These are phyloP conservation scores for Pichia inconspicua DNA, from an alignment of 1,139 yeast species.

Conservation along the genomic window DNA sequence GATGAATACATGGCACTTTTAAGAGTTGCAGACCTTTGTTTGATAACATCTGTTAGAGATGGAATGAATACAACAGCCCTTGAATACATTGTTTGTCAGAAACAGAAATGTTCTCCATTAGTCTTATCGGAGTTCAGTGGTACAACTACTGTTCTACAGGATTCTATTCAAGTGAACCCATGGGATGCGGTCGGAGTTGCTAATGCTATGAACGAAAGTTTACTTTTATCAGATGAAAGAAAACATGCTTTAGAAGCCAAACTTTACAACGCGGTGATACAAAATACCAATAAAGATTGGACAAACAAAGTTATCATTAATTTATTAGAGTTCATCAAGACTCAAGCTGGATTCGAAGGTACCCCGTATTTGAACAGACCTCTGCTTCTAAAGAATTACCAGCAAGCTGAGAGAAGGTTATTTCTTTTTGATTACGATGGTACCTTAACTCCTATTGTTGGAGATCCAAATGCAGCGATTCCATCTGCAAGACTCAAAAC, in stretches of 20 bases:
- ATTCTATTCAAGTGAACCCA: constrained; percentile 85
- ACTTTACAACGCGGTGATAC: constrained; percentile 56
- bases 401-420: constrained; percentile 56
- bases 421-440: constrained; percentile 96
- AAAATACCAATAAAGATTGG: constrained; percentile 79
- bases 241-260: constrained; percentile 40
- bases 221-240: constrained; percentile 41
- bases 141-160: constrained; percentile 69
- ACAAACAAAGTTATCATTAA: constrained; percentile 53
- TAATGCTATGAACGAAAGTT: constrained; percentile 64
- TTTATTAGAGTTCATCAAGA: constrained; percentile 32
- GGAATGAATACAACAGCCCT: constrained; percentile 95
- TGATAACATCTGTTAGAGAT: constrained; percentile 86
- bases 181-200: constrained; percentile 97
- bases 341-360: constrained; percentile 40
- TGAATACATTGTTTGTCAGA: constrained; percentile 87
- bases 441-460: constrained; percentile 89
- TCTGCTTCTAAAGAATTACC: constrained; percentile 50
- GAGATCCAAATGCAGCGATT: constrained; percentile 97
- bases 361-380: constrained; percentile 87
- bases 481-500: constrained; percentile 70
- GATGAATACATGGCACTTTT: constrained; percentile 85
- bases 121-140: constrained; percentile 92
- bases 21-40: constrained; percentile 82
- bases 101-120: constrained; percentile 62